Evolutionary conservation across 192 early-diverging fungal species (phyloP).

Genomic region (Podochytrium sp.): DNA sequence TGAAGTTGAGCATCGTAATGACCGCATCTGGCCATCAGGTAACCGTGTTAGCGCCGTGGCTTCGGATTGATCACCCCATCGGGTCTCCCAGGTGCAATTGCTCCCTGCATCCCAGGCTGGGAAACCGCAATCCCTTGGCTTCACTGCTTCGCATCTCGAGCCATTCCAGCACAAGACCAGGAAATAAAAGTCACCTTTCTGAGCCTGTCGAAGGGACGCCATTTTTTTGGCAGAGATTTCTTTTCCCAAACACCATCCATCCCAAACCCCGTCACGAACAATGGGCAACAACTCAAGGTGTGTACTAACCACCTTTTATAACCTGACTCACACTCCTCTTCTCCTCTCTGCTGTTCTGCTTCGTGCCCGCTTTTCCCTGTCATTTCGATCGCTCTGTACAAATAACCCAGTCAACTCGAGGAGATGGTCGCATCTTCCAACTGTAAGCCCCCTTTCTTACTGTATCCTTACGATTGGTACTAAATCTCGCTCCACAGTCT

Average conservation of each 20-base stretch:
- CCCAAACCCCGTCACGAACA: background rate
- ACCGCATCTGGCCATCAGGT: conserved; percentile 81
- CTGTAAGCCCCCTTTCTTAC: conserved; percentile 55
- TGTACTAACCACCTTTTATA: background rate
- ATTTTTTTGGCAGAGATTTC: background rate
- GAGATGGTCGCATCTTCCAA: conserved; percentile 81
- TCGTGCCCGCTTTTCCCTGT: background rate
- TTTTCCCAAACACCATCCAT: background rate
- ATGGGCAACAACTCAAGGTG: conserved; percentile 15
- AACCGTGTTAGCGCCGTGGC: no score
- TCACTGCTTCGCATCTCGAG: no score
- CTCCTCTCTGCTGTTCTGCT: background rate
- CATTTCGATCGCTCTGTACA: background rate
- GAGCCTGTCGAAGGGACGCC: background rate
- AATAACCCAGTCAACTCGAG: conserved; percentile 60
- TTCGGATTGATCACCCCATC: no score
- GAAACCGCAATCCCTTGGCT: no score
- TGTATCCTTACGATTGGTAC: background rate
- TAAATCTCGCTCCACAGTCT: conserved; percentile 31
- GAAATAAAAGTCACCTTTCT: conserved; percentile 2
- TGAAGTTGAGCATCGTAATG: conserved; percentile 84
- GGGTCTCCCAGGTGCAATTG: no score
- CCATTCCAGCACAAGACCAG: no score
- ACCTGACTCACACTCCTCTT: background rate
- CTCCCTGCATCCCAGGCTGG: no score